Evolutionary conservation across 495 filamentous ascomycete genomes (phyloP), one percentile per base, ranked within the genome.

Genomic region (Cercophora samala): DNA sequence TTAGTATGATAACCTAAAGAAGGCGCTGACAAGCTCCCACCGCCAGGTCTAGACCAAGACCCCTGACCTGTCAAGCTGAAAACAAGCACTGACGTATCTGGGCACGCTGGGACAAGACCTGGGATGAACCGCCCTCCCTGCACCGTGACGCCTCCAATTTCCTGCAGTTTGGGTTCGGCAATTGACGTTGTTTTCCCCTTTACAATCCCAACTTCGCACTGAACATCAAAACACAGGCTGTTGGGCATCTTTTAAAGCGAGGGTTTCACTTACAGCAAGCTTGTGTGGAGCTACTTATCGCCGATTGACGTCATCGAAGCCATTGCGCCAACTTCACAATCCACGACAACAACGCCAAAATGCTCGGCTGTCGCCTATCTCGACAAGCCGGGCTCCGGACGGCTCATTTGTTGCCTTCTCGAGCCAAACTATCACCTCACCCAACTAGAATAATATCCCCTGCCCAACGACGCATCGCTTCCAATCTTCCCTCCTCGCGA

Each of bases 291-390:
- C 24, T 24, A 5, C 58, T 60, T 60, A 60, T 32, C 60, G 24
- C 24, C 6, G 46, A 42, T 32, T 19, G n/a, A 62, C 60, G 26
- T 29, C 60, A 42, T 1, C 17, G 26, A 25, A 37, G 26, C 26
- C 21, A 46, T 21, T 18, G 18, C 32, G 29, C n/a, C 17, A 5
- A n/a, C 13, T 19, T 32, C 29, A 4, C 24, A n/a, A 11, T 6
- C 26, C 5, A 26, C 60, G 9, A 29, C 58, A 60, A 60, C 5
- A 21, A 60, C 19, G 22, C 26, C 53, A 64, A 58, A 8, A 70
- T 69, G 68, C 60, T 64, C 37, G 42, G 68, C 54, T 17, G 51
- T 53, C 69, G 62, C 11, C 58, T 60, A 52, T 62, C 64, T 22
- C 68, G 66, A 15, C 59, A 68, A 17, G 54, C 60, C 29, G 68